Percentiles rank a stretch among this genome's conserved stretches.
Conservation (phyloP, 2,329 filamentous ascomycete genomes). For the Curvularia sp. region DNA sequence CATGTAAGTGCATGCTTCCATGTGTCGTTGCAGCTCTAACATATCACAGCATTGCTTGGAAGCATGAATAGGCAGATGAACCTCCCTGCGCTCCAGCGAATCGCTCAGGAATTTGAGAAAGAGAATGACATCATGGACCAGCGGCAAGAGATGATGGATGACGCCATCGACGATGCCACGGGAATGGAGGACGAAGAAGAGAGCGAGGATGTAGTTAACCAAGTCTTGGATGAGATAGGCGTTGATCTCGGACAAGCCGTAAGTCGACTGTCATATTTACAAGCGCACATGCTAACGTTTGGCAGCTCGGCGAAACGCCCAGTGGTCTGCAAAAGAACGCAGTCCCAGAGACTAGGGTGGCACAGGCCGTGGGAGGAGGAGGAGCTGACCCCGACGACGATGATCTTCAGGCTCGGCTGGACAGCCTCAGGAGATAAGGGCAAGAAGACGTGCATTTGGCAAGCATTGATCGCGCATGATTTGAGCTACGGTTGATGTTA, state of each 20-base stretch:
- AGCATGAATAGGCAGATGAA: conserved; percentile 99
- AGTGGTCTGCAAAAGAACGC: conserved; percentile 77
- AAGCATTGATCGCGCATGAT: conserved; percentile 6
- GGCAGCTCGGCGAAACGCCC: conserved; percentile 88
- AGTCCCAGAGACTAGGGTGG: conserved; percentile 77
- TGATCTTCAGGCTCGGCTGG: conserved; percentile 89
- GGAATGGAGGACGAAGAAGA: conserved; percentile 91
- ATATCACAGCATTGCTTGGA: conserved; percentile 71
- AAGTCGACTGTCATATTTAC: conserved; percentile 49
- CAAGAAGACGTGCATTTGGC: conserved; percentile 2
- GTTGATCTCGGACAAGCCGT: conserved; percentile 90
- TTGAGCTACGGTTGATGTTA: conserved; percentile 1
- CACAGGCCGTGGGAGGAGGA: conserved; percentile 80
- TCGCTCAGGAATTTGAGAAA: conserved; percentile 98
- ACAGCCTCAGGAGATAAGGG: conserved; percentile 73
- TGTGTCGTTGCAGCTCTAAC: conserved; percentile 22
- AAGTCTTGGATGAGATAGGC: conserved; percentile 95
- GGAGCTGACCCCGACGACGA: conserved; percentile 81
- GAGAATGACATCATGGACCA: conserved; percentile 99
- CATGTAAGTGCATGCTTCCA: conserved; percentile 49
- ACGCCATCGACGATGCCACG: conserved; percentile 96
- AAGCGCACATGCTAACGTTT: conserved; percentile 20
- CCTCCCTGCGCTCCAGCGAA: conserved; percentile 89
- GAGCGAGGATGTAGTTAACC: conserved; percentile 94
- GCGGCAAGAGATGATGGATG: conserved; percentile 99